Evolutionary conservation across 163 green algal species (phyloP).

Genomic region (Coccomyxa subellipsoidea): DNA sequence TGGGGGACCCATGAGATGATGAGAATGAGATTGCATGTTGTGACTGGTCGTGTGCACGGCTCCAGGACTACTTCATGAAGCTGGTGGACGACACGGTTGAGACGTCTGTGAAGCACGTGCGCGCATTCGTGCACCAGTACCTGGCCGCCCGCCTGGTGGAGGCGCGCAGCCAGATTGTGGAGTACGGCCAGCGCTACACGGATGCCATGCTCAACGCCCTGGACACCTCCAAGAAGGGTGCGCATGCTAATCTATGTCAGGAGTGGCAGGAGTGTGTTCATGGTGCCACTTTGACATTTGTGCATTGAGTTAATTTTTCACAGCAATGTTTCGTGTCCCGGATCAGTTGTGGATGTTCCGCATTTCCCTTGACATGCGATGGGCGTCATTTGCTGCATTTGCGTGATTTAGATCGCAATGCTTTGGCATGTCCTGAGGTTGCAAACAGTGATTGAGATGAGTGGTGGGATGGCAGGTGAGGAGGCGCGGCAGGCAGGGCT

Average conservation of each 20-base stretch:
- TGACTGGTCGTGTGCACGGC: background rate
- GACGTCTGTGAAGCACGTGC: conserved; percentile 18
- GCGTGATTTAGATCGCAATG: too few species aligned
- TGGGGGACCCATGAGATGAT: too few species aligned
- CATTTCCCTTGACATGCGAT: too few species aligned
- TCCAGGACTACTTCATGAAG: conserved; percentile 32
- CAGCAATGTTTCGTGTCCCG: background rate
- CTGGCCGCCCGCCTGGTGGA: conserved; percentile 14
- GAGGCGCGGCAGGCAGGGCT: background rate
- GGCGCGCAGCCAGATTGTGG: conserved; percentile 13
- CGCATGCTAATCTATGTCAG: background rate
- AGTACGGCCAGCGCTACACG: conserved; percentile 24
- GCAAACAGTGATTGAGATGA: background rate
- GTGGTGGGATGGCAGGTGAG: background rate
- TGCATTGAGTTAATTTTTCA: too few species aligned
- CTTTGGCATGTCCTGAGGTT: too few species aligned
- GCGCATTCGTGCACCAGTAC: conserved; percentile 29
- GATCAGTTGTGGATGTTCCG: too few species aligned
- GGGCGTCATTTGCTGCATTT: too few species aligned
- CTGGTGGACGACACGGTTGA: conserved; percentile 25
- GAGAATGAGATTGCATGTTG: background rate
- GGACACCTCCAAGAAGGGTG: conserved; percentile 19
- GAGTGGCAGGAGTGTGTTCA: background rate
- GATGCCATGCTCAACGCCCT: conserved; percentile 22
- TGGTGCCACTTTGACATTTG: background rate